Evolutionary conservation across 1,284 basidiomycete genomes (phyloP).

Genomic region (Papiliotrema fonsecae): DNA sequence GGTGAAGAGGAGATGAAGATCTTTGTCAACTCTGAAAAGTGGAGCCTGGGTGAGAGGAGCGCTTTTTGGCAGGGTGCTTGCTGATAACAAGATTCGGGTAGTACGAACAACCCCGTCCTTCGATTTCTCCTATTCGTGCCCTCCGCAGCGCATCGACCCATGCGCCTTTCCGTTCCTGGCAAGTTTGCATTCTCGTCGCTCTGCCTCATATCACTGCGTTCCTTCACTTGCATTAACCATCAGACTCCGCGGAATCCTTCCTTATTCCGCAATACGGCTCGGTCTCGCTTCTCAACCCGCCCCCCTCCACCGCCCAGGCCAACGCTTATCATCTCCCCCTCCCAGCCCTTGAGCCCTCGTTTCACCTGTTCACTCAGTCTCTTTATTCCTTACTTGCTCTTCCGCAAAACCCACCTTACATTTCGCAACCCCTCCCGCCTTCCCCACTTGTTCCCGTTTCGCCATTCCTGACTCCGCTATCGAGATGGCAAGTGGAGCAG

Average conservation of each 20-base stretch:
- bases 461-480: constrained; percentile 18
- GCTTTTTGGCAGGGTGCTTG: constrained; percentile 54
- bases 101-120: constrained; percentile 81
- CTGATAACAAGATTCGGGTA: constrained; percentile 39
- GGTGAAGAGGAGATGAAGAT: constrained; percentile 76
- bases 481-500: constrained; percentile 69
- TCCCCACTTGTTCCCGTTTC: constrained; percentile 12
- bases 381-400: constrained; percentile 74
- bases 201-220: not conserved
- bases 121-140: constrained; percentile 92
- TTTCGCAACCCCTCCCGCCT: constrained; percentile 17
- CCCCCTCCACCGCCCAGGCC: constrained; percentile 24
- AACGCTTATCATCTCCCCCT: constrained; percentile 24
- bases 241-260: constrained; percentile 53
- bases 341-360: constrained; percentile 54
- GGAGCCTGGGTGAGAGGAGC: constrained; percentile 70
- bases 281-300: constrained; percentile 72
- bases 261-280: constrained; percentile 94
- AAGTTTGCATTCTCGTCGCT: constrained; percentile 12
- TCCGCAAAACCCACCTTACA: constrained; percentile 54
- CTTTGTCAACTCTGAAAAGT: constrained; percentile 93
- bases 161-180: constrained; percentile 61
- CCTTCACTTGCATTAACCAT: too few species aligned
- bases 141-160: constrained; percentile 60
- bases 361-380: constrained; percentile 69